Percentiles rank a stretch among this genome's conserved stretches.
phyloP scores from a whole-genome alignment of 164 flowering plant species.

The Dillenia suffruticosa region DNA sequence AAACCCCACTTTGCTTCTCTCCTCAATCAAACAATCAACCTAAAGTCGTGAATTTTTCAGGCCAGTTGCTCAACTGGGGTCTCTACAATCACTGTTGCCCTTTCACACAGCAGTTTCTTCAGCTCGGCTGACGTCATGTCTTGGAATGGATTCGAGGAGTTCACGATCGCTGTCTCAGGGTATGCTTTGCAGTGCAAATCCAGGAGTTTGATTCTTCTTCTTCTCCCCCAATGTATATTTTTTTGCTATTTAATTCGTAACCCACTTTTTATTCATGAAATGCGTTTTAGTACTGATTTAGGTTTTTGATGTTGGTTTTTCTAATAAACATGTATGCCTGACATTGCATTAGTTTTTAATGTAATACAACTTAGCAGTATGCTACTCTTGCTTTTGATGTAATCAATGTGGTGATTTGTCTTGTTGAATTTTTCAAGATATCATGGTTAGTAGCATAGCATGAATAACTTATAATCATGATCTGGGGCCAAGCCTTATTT shows the following conservation, averaged over 20 bases:
- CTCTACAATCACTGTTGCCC: conserved; percentile 74
- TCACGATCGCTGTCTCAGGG: conserved; percentile 93
- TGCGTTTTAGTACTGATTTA: background rate
- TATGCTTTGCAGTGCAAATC: conserved; percentile 85
- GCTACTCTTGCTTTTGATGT: background rate
- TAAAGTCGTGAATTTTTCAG: conserved; percentile 29
- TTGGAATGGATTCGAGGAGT: conserved; percentile 60
- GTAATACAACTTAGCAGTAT: background rate
- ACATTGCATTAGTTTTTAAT: background rate
- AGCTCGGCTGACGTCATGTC: conserved; percentile 82
- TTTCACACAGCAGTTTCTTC: conserved; percentile 75
- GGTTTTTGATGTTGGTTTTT: background rate
- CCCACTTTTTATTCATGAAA: background rate
- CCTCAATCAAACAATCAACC: background rate
- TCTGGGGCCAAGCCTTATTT: too few relatives aligned
- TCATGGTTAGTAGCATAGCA: too few relatives aligned
- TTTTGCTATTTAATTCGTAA: conserved; percentile 17
- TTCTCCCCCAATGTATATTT: conserved; percentile 56
- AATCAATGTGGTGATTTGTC: too few relatives aligned
- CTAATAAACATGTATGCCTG: too few relatives aligned
- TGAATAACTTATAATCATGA: too few relatives aligned
- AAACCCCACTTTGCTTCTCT: background rate
- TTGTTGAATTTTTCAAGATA: too few relatives aligned
- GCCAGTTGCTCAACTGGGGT: conserved; percentile 48
- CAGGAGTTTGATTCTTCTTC: conserved; percentile 80